These are phyloP conservation scores for Fremontodendron californicum DNA, from an alignment of 345 rosid species.

Conservation along the genomic window DNA sequence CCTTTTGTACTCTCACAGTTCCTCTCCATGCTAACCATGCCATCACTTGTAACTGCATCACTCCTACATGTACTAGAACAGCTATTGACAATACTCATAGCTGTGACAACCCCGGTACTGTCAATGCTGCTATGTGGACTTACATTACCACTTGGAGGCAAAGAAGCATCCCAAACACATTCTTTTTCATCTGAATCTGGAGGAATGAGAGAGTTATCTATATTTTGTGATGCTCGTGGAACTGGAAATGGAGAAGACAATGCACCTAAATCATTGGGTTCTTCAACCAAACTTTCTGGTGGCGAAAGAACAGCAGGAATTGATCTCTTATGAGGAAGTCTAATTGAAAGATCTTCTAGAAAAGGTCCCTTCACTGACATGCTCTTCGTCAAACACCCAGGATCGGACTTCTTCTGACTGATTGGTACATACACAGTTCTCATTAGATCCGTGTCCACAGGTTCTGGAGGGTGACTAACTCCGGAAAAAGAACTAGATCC, in stretches of 20 bases:
- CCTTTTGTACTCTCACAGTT: constrained; percentile 16
- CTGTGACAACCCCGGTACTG: constrained; percentile 60
- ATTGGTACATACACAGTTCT: constrained; percentile 65
- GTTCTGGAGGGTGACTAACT: constrained; percentile 94
- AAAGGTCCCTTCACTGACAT: constrained; percentile 69
- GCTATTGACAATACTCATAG: constrained; percentile 86
- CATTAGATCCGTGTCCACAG: constrained; percentile 80
- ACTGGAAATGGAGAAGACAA: constrained; percentile 51
- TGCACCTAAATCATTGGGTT: constrained; percentile 39
- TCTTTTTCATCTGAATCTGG: constrained; percentile 78
- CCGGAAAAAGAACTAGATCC: constrained; percentile 79
- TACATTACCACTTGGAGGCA: constrained; percentile 88
- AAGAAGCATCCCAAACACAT: constrained; percentile 94
- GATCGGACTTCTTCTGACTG: constrained; percentile 55
- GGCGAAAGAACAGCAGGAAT: constrained; percentile 53
- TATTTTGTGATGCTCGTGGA: constrained; percentile 62
- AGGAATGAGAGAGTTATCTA: constrained; percentile 51
- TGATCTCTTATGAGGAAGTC: constrained; percentile 57
- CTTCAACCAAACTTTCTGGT: constrained; percentile 66
- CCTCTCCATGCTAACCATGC: constrained; percentile 46
- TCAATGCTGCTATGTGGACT: constrained; percentile 88
- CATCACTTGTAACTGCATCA: constrained; percentile 69
- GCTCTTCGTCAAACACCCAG: constrained; percentile 61
- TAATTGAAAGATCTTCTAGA: constrained; percentile 69
- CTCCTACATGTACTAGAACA: constrained; percentile 53